Evolutionary conservation across 805 yeast species (phyloP).

Genomic region (Metschnikowia aberdeeniae): DNA sequence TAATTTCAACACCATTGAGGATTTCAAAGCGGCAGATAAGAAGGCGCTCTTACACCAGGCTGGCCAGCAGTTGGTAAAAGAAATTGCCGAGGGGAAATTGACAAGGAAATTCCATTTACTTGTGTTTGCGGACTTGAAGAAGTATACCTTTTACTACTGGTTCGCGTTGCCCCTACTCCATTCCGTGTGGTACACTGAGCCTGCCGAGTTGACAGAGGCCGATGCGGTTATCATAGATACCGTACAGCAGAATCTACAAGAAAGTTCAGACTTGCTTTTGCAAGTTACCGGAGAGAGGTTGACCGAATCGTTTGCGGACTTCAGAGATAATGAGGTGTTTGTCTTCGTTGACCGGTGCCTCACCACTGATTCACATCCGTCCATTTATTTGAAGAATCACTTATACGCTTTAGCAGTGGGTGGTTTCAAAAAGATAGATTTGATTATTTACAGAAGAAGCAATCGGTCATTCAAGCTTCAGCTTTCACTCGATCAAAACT

Average conservation of each 20-base stretch:
- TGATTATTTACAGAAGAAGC: constrained; percentile 25
- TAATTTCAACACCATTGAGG: constrained; percentile 82
- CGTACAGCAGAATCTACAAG: neutral
- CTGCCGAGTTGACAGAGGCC: neutral
- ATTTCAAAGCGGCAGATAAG: constrained; percentile 71
- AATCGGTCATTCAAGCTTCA: constrained; percentile 16
- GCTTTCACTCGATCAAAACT: constrained; percentile 15
- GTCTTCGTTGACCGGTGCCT: constrained; percentile 33
- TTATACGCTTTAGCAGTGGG: constrained; percentile 41
- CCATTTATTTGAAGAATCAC: constrained; percentile 57
- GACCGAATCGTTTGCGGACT: neutral
- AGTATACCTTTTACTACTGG: constrained; percentile 88
- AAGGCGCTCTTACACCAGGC: constrained; percentile 45
- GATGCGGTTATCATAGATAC: neutral
- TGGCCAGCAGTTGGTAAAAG: constrained; percentile 23
- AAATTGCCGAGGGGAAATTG: constrained; percentile 21
- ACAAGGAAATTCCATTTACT: constrained; percentile 39
- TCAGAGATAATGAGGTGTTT: constrained; percentile 14
- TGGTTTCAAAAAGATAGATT: constrained; percentile 19
- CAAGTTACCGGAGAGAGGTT: neutral
- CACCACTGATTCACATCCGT: constrained; percentile 31
- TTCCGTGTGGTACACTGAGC: constrained; percentile 44
- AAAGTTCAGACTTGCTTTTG: neutral
- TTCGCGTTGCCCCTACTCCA: constrained; percentile 68
- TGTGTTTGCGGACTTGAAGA: constrained; percentile 84